Base-by-base conservation (phyloP, 805 yeast species). In the Kuraishia borneana region DNA sequence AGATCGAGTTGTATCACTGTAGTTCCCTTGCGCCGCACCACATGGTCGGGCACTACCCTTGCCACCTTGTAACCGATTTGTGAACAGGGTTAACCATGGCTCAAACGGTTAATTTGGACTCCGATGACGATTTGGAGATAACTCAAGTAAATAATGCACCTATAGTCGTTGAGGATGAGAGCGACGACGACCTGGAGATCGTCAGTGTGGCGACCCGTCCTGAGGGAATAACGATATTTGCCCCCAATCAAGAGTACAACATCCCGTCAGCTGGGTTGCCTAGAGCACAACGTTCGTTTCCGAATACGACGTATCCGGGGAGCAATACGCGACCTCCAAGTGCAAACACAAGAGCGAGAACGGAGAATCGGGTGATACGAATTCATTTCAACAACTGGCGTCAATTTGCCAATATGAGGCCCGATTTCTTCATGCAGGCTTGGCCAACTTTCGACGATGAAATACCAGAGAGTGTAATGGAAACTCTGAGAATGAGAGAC, bases 401-500 rank as follows among this genome's bases (percentile, higher is more conserved):
- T n/a, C n/a, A n/a, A n/a, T n/a, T n/a, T n/a, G n/a, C n/a, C n/a
- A n/a, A n/a, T n/a, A n/a, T n/a, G n/a, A n/a, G n/a, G n/a, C n/a
- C n/a, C n/a, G n/a, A n/a, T n/a, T n/a, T n/a, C n/a, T n/a, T n/a
- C n/a, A n/a, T n/a, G n/a, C n/a, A n/a, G n/a, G n/a, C n/a, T n/a
- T n/a, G n/a, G n/a, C n/a, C n/a, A n/a, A n/a, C n/a, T n/a, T n/a
- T n/a, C n/a, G n/a, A 20, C 18, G 51, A 47, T 23, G 53, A 44
- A 3, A 40, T 54, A 9, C 54, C 58, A 6, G 38, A 39, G 10
- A 37, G 46, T 19, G 33, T 56, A 2, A 50, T 55, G 60, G 48
- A 47, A 13, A 45, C 45, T 23, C 44, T 56, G 3, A 32, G 46
- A 16, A 27, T 42, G 18, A 36, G 50, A 8, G 60, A 56, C 33